Evolutionary conservation across 2,329 filamentous ascomycete species (phyloP).

Genomic region (Pseudogymnoascus sp.): DNA sequence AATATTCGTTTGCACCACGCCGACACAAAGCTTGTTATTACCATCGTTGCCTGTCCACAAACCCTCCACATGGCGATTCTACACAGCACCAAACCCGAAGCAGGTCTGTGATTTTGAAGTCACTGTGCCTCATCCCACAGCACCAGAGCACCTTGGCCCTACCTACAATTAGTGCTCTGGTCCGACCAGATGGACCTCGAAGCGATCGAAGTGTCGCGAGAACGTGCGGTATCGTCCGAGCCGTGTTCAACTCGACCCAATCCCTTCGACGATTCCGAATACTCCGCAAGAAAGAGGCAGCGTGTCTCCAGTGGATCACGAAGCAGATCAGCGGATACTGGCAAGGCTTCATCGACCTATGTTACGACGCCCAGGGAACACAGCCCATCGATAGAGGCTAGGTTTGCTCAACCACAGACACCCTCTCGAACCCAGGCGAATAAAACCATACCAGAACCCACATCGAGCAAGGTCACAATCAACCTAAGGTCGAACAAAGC

Average conservation of each 20-base stretch:
- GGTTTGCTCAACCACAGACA: slow-evolving; percentile 23
- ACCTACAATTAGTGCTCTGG: slow-evolving; percentile 44
- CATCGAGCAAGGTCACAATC: slow-evolving; percentile 51
- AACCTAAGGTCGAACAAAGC: slow-evolving; percentile 45
- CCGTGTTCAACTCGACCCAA: slow-evolving; percentile 54
- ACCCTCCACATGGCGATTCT: slow-evolving; percentile 3
- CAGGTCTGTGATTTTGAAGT: slow-evolving; percentile 2
- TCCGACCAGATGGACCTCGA: slow-evolving; percentile 36
- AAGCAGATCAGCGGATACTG: slow-evolving; percentile 41
- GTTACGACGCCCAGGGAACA: slow-evolving; percentile 25
- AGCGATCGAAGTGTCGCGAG: slow-evolving; percentile 35
- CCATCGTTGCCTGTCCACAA: slow-evolving; percentile 4
- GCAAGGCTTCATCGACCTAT: slow-evolving; percentile 10
- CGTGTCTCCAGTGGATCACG: slow-evolving; percentile 51
- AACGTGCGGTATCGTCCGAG: slow-evolving; percentile 54
- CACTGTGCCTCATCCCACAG: slow-evolving; percentile 3
- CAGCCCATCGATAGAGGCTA: slow-evolving; percentile 26
- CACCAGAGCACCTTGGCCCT: slow-evolving; percentile 16
- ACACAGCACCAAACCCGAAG: background rate
- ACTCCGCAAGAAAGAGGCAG: slow-evolving; percentile 47
- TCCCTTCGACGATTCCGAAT: slow-evolving; percentile 48
- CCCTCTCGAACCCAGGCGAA: slow-evolving; percentile 26
- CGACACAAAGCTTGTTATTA: slow-evolving; percentile 2
- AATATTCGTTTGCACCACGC: slow-evolving; percentile 9
- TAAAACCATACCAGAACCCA: slow-evolving; percentile 33